These are phyloP conservation scores for Populus davidiana DNA, from an alignment of 345 rosid genomes.

Conservation along the genomic window DNA sequence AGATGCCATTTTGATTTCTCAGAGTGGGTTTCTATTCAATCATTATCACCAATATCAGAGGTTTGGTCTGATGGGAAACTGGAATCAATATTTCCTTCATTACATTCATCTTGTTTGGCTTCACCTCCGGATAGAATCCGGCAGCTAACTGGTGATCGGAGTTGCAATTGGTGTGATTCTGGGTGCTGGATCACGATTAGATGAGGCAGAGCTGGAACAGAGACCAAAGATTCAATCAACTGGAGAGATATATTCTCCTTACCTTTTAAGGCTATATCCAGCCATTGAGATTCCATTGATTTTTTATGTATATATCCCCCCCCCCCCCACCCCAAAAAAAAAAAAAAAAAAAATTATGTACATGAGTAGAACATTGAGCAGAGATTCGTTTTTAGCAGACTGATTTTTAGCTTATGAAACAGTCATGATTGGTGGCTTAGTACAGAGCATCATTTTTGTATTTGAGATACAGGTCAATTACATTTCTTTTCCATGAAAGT, in stretches of 20 bases:
- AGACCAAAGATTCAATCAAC: neutral
- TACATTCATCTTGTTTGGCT: neutral
- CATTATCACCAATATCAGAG: slow-evolving; percentile 8
- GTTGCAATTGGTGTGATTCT: slow-evolving; percentile 9
- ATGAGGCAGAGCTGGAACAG: neutral
- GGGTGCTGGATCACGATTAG: slow-evolving; percentile 18
- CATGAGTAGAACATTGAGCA: neutral
- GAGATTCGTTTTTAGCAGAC: neutral
- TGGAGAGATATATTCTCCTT: neutral
- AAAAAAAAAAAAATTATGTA: neutral
- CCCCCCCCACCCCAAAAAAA: no score
- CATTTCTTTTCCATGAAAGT: slow-evolving; percentile 9
- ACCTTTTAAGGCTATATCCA: neutral
- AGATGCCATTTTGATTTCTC: slow-evolving; percentile 24
- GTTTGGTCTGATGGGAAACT: slow-evolving; percentile 5
- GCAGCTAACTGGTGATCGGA: slow-evolving; percentile 7
- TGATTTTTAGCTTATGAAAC: neutral
- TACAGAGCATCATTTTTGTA: neutral
- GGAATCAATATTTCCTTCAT: neutral
- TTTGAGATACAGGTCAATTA: neutral
- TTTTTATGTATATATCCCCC: neutral
- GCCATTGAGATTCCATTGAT: neutral
- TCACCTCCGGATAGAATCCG: slow-evolving; percentile 21
- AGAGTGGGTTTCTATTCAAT: slow-evolving; percentile 10
- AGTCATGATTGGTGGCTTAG: slow-evolving; percentile 2